Base-by-base conservation (phyloP, 2,329 filamentous ascomycete species). In the Chrysosporium queenslandicum region DNA sequence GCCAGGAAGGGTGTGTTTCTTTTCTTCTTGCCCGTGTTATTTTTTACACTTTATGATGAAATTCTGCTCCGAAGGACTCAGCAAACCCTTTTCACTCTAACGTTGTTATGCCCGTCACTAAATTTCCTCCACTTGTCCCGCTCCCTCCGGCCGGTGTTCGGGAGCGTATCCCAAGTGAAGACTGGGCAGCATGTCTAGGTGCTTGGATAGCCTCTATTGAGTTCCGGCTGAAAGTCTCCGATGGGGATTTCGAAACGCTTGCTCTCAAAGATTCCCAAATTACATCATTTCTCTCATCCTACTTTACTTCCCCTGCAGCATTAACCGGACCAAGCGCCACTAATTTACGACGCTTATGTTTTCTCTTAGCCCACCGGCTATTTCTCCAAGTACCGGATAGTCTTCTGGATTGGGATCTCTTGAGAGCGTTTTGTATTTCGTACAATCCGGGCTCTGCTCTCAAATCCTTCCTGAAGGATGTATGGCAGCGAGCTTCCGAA, bases 111-210 rank as follows among this genome's bases (percentile, higher is more conserved):
- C 74, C 74, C 67, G 64, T 71, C 50, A 71, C 90, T 46, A 20
- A 43, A 27, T 49, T 50, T 9, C 88, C 88, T 39, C 77, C 82
- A 30, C 77, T 96, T 68, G 88, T 85, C 53, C 79, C 85, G 18
- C 89, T 92, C 61, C 91, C 90, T 16, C 77, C 83, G 56, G 71
- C 78, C 30, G 72, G 74, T 52, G 81, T 88, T 72, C 81, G 82
- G 62, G 77, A 78, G 58, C 77, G 78, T 59, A 77, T 95, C 55
- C 74, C 77, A 36, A 70, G 81, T 2, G 70, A 76, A 47, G 87
- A 95, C 68, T 95, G 89, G 89, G 76, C 84, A 58, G 75, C 79
- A 29, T 88, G 85, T 64, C 71, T 94, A 43, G 79, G 85, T 57
- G 83, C 87, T 32, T 96, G 88, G 88, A 71, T 82, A 16, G 72